Evolutionary conservation across 176 grass and related monocot genomes (phyloP).

Genomic region (Oryza glaberrima): DNA sequence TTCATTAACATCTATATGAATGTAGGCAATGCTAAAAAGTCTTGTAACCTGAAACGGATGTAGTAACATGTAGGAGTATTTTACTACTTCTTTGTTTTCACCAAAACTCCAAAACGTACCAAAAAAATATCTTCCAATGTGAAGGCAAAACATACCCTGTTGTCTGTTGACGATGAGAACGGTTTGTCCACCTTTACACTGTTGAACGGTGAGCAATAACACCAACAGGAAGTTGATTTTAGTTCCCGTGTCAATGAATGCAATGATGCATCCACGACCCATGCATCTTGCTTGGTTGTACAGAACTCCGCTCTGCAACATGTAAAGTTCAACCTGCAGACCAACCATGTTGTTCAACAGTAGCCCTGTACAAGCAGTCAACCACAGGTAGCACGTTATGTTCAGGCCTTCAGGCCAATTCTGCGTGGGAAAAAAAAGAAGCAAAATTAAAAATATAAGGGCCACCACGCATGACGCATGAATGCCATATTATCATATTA

Average conservation of each 20-base stretch:
- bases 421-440: not conserved
- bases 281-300: not conserved
- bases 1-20: too few species aligned
- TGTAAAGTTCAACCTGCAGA: not conserved
- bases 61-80: too few species aligned
- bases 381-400: not conserved
- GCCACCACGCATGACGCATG: not conserved
- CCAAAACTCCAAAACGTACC: not conserved
- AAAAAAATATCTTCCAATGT: not conserved
- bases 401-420: not conserved
- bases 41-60: too few species aligned
- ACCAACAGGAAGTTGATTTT: not conserved
- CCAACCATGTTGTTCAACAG: not conserved
- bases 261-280: conserved; percentile 9
- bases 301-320: not conserved
- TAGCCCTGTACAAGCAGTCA: not conserved
- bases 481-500: not conserved
- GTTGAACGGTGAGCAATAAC: conserved; percentile 25
- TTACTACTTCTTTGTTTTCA: not conserved
- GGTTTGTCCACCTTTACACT: not conserved
- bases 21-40: too few species aligned
- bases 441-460: not conserved
- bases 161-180: not conserved
- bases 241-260: not conserved
- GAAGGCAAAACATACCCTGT: not conserved